Evolutionary conservation across 2,329 filamentous ascomycete genomes (phyloP).

Genomic region (Alternaria triticina): DNA sequence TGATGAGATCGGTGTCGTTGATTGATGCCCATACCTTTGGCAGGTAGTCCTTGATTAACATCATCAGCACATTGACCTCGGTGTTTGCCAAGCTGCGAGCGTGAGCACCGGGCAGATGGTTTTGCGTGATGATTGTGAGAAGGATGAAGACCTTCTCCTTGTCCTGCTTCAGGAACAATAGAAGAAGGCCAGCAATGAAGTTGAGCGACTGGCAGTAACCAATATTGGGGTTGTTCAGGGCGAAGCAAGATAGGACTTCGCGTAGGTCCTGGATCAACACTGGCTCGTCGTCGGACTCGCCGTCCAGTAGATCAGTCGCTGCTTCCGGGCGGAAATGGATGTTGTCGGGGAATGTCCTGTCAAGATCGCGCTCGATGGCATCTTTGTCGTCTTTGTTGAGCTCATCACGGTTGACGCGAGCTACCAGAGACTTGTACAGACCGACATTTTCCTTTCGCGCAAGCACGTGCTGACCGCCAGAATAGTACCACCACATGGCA

Average conservation of each 20-base stretch:
- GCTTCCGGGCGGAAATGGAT: conserved; percentile 78
- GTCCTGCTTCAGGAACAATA: conserved; percentile 79
- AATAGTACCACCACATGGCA: conserved; percentile 97
- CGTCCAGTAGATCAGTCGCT: conserved; percentile 39
- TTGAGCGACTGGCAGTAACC: conserved; percentile 97
- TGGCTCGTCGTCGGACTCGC: conserved; percentile 64
- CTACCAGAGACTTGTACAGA: conserved; percentile 74
- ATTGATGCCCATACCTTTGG: conserved; percentile 88
- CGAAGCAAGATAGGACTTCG: conserved; percentile 86
- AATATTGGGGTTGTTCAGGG: conserved; percentile 87
- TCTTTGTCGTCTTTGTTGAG: conserved; percentile 79
- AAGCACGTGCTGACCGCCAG: conserved; percentile 81
- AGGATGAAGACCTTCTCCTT: conserved; percentile 95
- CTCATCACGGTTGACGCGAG: conserved; percentile 66
- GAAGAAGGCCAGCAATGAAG: conserved; percentile 86
- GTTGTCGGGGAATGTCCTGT: conserved; percentile 95
- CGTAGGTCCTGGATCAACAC: conserved; percentile 81
- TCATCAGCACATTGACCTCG: conserved; percentile 92
- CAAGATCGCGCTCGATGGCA: conserved; percentile 90
- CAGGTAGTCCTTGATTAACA: conserved; percentile 79
- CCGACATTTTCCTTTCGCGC: conserved; percentile 70
- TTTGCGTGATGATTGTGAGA: conserved; percentile 87
- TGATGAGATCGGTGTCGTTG: conserved; percentile 69
- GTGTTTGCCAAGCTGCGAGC: conserved; percentile 91
- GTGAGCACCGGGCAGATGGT: conserved; percentile 89